Evolutionary conservation across 306 rosid genomes (phyloP).

Genomic region (Acmispon strigosus): DNA sequence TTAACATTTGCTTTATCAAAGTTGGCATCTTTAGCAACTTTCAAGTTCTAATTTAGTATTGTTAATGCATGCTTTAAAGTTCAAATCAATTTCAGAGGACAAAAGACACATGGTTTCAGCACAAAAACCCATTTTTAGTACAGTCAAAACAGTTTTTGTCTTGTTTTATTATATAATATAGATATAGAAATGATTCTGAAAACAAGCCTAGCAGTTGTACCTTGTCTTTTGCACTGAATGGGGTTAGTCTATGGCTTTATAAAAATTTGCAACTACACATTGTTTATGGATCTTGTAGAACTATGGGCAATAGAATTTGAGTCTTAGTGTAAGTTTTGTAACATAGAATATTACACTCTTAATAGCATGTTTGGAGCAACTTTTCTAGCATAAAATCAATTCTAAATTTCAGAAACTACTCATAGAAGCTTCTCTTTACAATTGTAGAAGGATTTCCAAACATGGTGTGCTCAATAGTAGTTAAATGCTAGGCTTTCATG

Average conservation of each 20-base stretch:
- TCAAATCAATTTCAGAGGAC: neutral
- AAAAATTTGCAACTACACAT: neutral
- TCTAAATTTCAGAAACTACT: no score
- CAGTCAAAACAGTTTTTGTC: neutral
- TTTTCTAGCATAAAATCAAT: no score
- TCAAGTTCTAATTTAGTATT: neutral
- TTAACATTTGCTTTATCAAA: slow-evolving; percentile 2
- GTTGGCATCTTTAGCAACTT: neutral
- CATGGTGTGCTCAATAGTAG: neutral
- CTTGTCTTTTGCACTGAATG: neutral
- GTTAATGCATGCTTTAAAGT: slow-evolving; percentile 3
- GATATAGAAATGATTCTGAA: neutral
- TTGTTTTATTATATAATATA: neutral
- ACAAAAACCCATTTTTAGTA: slow-evolving; percentile 4
- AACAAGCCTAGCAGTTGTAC: neutral
- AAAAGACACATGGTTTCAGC: slow-evolving; percentile 24
- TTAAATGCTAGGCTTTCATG: slow-evolving; percentile 8
- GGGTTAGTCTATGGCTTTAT: neutral
- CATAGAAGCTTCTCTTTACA: no score
- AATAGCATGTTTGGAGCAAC: no score
- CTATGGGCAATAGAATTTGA: neutral
- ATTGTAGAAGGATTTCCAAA: no score
- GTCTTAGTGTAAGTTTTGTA: neutral
- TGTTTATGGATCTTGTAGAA: neutral
- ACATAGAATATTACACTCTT: neutral